A percentile compares a stretch with the other conserved stretches of the same genome.
Evolutionary conservation across 179 eudicot genomes (phyloP).

Genomic region (Pouteria campechiana): DNA sequence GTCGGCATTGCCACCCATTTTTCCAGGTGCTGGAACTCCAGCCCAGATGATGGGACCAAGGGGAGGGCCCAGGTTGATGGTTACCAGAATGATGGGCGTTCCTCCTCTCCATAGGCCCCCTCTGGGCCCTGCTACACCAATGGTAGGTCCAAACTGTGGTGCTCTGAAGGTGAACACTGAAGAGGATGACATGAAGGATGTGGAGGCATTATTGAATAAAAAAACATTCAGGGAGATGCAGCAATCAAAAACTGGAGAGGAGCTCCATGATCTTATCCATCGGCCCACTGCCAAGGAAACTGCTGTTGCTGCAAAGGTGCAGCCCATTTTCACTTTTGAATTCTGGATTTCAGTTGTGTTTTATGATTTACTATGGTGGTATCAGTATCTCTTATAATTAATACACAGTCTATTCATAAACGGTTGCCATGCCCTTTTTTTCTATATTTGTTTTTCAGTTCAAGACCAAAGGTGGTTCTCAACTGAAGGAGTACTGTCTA

Average conservation of each 20-base stretch:
- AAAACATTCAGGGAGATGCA: constrained; percentile 79
- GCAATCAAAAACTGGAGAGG: constrained; percentile 91
- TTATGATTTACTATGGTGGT: too few relatives aligned
- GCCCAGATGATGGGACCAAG: constrained; percentile 27
- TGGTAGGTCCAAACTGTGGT: constrained; percentile 10
- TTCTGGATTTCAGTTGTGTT: too few relatives aligned
- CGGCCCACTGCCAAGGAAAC: constrained; percentile 79
- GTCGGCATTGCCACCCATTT: constrained; percentile 23
- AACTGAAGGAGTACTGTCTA: constrained; percentile 83
- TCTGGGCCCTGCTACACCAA: constrained; percentile 21
- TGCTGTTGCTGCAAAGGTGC: constrained; percentile 90
- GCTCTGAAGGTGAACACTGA: constrained; percentile 45
- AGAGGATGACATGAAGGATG: constrained; percentile 83
- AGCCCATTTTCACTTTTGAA: too few relatives aligned
- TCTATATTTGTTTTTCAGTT: constrained; percentile 39
- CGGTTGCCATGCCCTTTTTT: background rate
- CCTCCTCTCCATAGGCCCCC: constrained; percentile 48
- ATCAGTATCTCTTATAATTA: too few relatives aligned
- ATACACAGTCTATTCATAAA: too few relatives aligned
- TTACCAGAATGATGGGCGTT: constrained; percentile 33
- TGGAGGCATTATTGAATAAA: constrained; percentile 78
- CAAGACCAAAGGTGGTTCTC: constrained; percentile 90
- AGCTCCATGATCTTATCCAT: constrained; percentile 77
- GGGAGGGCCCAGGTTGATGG: constrained; percentile 20
- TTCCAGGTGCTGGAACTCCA: constrained; percentile 27